Conservation (phyloP, 164 flowering plant species). For the Aristolochia californica region DNA sequence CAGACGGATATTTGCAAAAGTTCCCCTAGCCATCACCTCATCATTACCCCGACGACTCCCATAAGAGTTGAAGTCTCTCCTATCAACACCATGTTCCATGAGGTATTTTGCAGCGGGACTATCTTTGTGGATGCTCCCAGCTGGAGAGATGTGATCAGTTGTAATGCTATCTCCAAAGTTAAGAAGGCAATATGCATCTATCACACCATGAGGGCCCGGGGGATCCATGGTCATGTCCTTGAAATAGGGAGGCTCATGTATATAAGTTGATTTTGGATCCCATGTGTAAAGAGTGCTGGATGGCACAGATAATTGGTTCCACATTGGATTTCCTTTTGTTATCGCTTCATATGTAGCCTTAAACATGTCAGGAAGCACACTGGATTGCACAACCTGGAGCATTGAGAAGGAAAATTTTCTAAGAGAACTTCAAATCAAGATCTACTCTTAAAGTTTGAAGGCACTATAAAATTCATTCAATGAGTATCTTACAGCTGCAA, state of each 20-base stretch:
- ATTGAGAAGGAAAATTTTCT: neutral
- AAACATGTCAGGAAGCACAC: conserved; percentile 68
- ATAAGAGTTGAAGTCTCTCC: conserved; percentile 64
- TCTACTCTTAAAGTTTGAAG: neutral
- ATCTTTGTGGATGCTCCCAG: conserved; percentile 78
- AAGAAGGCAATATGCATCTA: conserved; percentile 61
- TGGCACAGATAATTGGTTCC: conserved; percentile 60
- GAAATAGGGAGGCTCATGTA: conserved; percentile 66
- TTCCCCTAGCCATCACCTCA: conserved; percentile 66
- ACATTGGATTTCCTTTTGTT: conserved; percentile 66
- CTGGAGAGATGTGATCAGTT: conserved; percentile 76
- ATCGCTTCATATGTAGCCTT: conserved; percentile 63
- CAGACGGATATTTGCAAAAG: conserved; percentile 62
- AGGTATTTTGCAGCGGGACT: conserved; percentile 68
- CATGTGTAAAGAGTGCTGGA: conserved; percentile 46
- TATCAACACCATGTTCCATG: conserved; percentile 55
- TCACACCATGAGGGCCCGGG: conserved; percentile 60
- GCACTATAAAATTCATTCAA: neutral
- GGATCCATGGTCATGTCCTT: conserved; percentile 57
- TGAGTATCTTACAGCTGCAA: conserved; percentile 51
- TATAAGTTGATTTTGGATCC: conserved; percentile 63
- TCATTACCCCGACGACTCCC: conserved; percentile 79
- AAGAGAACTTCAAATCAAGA: neutral
- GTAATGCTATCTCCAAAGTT: conserved; percentile 73
- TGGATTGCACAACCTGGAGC: conserved; percentile 63